These are phyloP conservation scores for Physcia stellaris DNA, from an alignment of 495 filamentous ascomycete species.

Conservation along the genomic window DNA sequence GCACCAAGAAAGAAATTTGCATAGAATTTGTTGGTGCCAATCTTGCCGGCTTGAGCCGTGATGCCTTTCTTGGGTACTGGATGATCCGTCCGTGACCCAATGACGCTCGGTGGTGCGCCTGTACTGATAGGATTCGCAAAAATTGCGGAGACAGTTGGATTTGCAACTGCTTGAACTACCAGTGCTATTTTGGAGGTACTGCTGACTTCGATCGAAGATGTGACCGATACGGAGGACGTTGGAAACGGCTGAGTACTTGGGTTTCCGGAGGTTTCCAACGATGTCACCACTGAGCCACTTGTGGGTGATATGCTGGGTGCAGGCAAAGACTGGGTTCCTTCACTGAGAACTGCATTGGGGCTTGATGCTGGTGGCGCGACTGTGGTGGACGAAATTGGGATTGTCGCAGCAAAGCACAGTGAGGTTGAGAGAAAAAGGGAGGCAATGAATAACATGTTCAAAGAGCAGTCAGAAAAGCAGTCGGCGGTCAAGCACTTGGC, in stretches of 20 bases:
- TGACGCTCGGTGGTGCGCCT: conserved; percentile 37
- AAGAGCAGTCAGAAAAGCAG: too few species aligned
- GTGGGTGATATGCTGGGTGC: too few species aligned
- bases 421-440: too few species aligned
- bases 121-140: conserved; percentile 39
- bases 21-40: conserved; percentile 87
- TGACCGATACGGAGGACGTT: neutral
- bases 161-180: neutral
- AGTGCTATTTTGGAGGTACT: neutral
- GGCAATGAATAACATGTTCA: too few species aligned
- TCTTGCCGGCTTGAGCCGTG: conserved; percentile 33
- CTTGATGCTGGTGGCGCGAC: too few species aligned
- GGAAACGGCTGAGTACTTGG: neutral
- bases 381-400: too few species aligned
- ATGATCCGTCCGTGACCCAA: conserved; percentile 37
- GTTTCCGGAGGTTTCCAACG: neutral
- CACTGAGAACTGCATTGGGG: too few species aligned
- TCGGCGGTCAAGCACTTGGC: too few species aligned
- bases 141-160: neutral
- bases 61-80: conserved; percentile 34
- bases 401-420: too few species aligned
- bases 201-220: neutral
- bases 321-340: too few species aligned
- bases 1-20: conserved; percentile 71
- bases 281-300: neutral